phyloP scores from a whole-genome alignment of 1,284 basidiomycete genomes.

The Cyathus olla region DNA sequence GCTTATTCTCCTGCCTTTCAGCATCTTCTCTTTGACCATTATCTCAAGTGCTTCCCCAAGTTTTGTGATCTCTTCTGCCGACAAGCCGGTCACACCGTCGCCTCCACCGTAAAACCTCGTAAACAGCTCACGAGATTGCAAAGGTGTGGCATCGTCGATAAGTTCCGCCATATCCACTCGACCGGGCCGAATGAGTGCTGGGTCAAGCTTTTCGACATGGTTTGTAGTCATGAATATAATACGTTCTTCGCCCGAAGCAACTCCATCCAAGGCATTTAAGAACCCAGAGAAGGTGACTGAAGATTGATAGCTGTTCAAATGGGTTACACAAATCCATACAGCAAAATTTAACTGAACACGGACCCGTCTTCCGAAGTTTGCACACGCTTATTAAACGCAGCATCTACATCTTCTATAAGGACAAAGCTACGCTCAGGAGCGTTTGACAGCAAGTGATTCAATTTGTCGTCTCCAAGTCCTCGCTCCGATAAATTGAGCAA shows the following conservation, averaged over 20 bases:
- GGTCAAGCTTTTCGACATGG: constrained; percentile 86
- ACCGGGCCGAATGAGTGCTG: constrained; percentile 95
- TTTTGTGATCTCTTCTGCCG: constrained; percentile 54
- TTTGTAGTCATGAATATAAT: constrained; percentile 99
- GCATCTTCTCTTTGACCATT: constrained; percentile 64
- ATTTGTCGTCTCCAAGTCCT: constrained; percentile 96
- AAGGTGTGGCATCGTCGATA: constrained; percentile 89
- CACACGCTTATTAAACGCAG: constrained; percentile 95
- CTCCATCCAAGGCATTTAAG: constrained; percentile 97
- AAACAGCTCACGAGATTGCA: constrained; percentile 87
- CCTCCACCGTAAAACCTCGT: constrained; percentile 84
- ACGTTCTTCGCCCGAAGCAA: constrained; percentile 97
- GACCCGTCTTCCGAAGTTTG: constrained; percentile 93
- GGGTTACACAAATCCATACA: constrained; percentile 7
- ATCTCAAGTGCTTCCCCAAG: constrained; percentile 63
- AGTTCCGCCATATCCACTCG: constrained; percentile 90
- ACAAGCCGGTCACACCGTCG: constrained; percentile 33
- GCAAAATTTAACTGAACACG: constrained; percentile 19
- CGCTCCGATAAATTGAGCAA: constrained; percentile 96
- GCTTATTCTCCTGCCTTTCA: constrained; percentile 74
- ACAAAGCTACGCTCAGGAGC: constrained; percentile 94
- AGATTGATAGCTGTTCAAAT: constrained; percentile 81
- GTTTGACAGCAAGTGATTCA: constrained; percentile 94
- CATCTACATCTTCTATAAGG: constrained; percentile 97
- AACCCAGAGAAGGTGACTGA: constrained; percentile 98